A percentile compares a stretch with the other conserved stretches of the same genome.
Conservation (phyloP, 805 yeast genomes). For the Wickerhamiella musiphila region DNA sequence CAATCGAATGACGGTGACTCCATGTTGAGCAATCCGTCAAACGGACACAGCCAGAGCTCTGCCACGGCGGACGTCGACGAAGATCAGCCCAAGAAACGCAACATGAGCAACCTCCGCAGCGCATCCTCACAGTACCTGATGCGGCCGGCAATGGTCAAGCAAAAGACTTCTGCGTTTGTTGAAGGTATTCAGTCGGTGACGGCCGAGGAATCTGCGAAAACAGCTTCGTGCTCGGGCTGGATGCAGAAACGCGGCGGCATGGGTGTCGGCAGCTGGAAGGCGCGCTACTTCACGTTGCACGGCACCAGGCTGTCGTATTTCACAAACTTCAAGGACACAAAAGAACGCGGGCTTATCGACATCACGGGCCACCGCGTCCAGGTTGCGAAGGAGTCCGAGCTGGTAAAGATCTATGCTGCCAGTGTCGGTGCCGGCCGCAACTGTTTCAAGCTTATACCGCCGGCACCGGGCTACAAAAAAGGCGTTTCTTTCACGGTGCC, state of each 20-base stretch:
- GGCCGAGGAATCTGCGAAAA: conserved; percentile 60
- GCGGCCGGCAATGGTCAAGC: conserved; percentile 17
- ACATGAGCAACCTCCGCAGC: conserved; percentile 33
- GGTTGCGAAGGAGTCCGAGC: conserved; percentile 57
- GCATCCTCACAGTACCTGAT: conserved; percentile 34
- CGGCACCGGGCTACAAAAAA: conserved; percentile 91
- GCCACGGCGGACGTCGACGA: neutral
- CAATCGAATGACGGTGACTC: too few relatives aligned
- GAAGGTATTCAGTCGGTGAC: conserved; percentile 72
- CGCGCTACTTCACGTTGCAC: conserved; percentile 69
- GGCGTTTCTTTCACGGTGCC: conserved; percentile 95
- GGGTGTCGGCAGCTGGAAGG: conserved; percentile 82
- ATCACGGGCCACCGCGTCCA: conserved; percentile 86
- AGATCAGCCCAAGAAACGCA: conserved; percentile 4
- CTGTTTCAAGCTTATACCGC: conserved; percentile 86
- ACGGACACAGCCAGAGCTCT: too few relatives aligned
- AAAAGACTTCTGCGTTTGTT: conserved; percentile 27
- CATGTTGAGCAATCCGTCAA: too few relatives aligned
- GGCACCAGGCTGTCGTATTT: conserved; percentile 88
- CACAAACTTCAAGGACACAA: conserved; percentile 53
- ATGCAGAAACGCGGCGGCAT: conserved; percentile 83
- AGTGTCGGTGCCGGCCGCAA: conserved; percentile 86
- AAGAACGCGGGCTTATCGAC: conserved; percentile 86
- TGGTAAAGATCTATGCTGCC: conserved; percentile 77
- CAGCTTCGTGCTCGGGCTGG: conserved; percentile 81